Percentiles rank a stretch among this genome's conserved stretches.
Evolutionary conservation across 306 rosid genomes (phyloP).

Genomic region (Trifolium fragiferum): DNA sequence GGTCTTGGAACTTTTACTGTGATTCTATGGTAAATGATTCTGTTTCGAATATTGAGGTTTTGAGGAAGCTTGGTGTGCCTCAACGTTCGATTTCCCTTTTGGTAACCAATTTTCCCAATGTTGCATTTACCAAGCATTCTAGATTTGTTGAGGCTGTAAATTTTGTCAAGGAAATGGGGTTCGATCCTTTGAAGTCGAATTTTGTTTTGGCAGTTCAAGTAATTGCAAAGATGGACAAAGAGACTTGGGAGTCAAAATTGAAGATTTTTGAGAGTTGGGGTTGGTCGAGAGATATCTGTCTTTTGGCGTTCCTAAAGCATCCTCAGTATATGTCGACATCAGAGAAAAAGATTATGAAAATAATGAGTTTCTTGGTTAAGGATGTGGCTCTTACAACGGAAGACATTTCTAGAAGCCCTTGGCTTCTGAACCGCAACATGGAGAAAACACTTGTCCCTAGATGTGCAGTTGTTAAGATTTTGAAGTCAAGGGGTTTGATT

Average conservation of each 20-base stretch:
- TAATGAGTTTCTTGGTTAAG: not conserved
- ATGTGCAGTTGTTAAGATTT: constrained; percentile 48
- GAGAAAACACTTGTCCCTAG: constrained; percentile 52
- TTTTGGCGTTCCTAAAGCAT: not conserved
- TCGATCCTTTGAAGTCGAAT: not conserved
- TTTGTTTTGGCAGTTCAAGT: constrained; percentile 9
- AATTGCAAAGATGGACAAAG: not conserved
- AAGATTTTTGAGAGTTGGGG: too few relatives aligned
- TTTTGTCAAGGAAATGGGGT: not conserved
- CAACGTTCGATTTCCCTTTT: not conserved
- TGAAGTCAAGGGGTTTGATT: constrained; percentile 34
- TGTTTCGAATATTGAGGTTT: not conserved
- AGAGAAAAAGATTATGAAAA: not conserved
- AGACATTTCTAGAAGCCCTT: constrained; percentile 33
- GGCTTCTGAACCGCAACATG: constrained; percentile 21
- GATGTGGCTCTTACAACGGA: not conserved
- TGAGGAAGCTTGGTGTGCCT: not conserved
- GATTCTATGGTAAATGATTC: not conserved
- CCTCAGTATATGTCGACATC: not conserved
- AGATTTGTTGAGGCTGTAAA: not conserved
- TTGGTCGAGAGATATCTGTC: too few relatives aligned
- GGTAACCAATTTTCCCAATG: not conserved
- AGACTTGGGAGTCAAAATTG: not conserved
- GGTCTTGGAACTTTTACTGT: not conserved
- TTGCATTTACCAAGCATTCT: not conserved